Conservation (phyloP, 192 early-diverging fungal species). For the Coemansia asiatica region DNA sequence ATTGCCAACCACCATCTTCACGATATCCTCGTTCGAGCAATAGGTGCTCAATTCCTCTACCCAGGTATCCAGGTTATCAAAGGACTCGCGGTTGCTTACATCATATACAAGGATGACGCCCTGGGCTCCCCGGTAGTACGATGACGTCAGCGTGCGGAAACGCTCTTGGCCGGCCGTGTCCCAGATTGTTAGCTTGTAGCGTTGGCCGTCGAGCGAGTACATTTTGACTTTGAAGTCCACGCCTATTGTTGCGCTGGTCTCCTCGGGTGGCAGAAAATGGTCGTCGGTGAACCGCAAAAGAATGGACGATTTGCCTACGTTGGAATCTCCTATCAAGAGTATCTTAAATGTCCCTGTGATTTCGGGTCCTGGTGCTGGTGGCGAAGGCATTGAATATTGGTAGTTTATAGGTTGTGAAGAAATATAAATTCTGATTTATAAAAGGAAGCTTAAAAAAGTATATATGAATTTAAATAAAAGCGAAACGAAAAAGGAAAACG, state of each 20-base stretch:
- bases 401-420: no score
- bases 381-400: background rate
- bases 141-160: conserved; percentile 94
- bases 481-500: conserved; percentile 4
- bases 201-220: conserved; percentile 76
- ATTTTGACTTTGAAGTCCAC: conserved; percentile 98
- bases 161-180: conserved; percentile 99
- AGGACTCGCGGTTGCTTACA: conserved; percentile 89
- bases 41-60: conserved; percentile 94
- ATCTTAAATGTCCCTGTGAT: conserved; percentile 89
- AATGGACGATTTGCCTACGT: conserved; percentile 92
- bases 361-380: conserved; percentile 35
- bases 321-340: conserved; percentile 91
- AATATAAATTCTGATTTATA: no score
- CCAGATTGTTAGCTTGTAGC: conserved; percentile 97
- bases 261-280: conserved; percentile 87
- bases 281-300: conserved; percentile 94
- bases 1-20: conserved; percentile 98
- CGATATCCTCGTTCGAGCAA: conserved; percentile 79
- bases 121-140: conserved; percentile 97
- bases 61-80: conserved; percentile 93
- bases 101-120: conserved; percentile 99
- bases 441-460: background rate
- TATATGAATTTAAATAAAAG: conserved; percentile 11
- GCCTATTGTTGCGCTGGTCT: conserved; percentile 88